Conservation (phyloP, 176 grass and related monocot genomes). For the Chrysopogon serrulatus region DNA sequence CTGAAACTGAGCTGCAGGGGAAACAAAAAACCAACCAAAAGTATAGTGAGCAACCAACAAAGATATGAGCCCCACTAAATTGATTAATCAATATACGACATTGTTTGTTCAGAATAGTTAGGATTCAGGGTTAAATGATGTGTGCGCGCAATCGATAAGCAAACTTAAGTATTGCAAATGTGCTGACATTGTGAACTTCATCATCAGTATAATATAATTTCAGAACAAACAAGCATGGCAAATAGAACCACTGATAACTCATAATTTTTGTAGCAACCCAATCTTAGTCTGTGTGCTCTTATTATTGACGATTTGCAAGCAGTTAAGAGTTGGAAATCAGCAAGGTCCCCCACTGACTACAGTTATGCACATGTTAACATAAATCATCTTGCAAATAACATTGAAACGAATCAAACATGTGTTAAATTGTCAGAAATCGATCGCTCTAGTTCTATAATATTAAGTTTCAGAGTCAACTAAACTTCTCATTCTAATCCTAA, state of each 20-base stretch:
- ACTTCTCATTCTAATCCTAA: background rate
- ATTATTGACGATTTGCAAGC: background rate
- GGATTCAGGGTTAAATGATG: background rate
- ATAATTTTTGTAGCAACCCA: background rate
- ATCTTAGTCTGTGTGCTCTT: background rate
- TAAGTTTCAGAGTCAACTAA: background rate
- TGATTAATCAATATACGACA: background rate
- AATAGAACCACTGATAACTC: background rate
- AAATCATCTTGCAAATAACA: background rate
- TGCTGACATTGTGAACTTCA: background rate
- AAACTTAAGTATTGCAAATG: background rate
- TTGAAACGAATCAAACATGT: background rate
- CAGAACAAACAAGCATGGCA: background rate
- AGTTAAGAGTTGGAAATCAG: background rate
- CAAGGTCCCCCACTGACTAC: background rate
- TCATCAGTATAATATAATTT: background rate
- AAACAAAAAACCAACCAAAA: background rate
- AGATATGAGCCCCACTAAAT: background rate
- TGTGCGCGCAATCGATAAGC: background rate
- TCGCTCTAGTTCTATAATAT: background rate
- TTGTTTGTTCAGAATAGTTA: background rate
- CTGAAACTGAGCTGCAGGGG: constrained; percentile 10
- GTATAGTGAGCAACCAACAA: background rate
- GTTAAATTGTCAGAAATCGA: background rate
- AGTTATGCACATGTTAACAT: background rate